Evolutionary conservation across 768 basidiomycete species (phyloP).

Genomic region (Arthromyces matolae): DNA sequence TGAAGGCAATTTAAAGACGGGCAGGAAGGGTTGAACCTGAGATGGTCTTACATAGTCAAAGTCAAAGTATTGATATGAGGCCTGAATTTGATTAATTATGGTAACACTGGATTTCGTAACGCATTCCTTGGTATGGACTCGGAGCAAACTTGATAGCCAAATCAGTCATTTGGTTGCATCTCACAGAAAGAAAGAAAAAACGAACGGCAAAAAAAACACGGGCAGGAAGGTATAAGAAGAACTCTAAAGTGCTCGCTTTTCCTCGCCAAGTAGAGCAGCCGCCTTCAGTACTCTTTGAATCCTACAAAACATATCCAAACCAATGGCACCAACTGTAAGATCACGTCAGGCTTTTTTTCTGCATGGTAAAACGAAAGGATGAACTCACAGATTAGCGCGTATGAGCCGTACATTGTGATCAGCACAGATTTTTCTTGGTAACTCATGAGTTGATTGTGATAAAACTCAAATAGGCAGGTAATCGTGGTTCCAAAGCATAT

Average conservation of each 20-base stretch:
- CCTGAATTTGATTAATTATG: too few relatives aligned
- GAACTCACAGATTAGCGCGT: slow-evolving; percentile 18
- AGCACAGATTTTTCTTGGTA: slow-evolving; percentile 15
- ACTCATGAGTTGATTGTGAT: slow-evolving; percentile 19
- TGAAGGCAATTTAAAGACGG: too few relatives aligned
- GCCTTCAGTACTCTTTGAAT: slow-evolving; percentile 17
- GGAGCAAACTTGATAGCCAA: too few relatives aligned
- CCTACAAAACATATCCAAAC: slow-evolving; percentile 20
- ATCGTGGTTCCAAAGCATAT: slow-evolving; percentile 18
- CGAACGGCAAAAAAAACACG: too few relatives aligned
- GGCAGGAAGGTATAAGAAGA: background rate
- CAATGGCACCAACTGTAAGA: slow-evolving; percentile 15
- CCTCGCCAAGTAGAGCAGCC: slow-evolving; percentile 1
- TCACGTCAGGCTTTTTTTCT: background rate
- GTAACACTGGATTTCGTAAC: too few relatives aligned
- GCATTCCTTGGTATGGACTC: too few relatives aligned
- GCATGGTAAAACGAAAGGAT: background rate
- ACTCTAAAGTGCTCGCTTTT: slow-evolving; percentile 5
- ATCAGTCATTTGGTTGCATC: too few relatives aligned
- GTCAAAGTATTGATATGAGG: too few relatives aligned
- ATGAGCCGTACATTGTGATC: slow-evolving; percentile 17
- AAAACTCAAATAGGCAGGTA: slow-evolving; percentile 21
- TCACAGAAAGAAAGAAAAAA: too few relatives aligned
- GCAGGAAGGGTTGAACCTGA: too few relatives aligned
- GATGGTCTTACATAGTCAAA: too few relatives aligned